phyloP scores from a whole-genome alignment of 2,329 filamentous ascomycete genomes.

The Huntiella bhutanensis region DNA sequence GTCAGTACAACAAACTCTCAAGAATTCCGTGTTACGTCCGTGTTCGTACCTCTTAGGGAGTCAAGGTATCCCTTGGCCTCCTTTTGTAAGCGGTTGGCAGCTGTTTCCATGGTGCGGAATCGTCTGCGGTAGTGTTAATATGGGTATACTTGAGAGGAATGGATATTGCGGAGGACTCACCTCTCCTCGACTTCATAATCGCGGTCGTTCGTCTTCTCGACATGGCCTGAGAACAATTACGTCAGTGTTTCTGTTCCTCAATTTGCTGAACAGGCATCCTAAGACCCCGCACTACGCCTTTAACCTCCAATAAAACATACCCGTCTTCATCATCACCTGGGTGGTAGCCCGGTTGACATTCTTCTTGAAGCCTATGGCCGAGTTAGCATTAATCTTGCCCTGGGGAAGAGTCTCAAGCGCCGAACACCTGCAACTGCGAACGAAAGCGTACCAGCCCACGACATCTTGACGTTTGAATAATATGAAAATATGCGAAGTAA shows the following conservation, averaged over 20 bases:
- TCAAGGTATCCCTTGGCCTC: constrained; percentile 97
- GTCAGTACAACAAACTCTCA: background rate
- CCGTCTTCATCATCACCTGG: constrained; percentile 99
- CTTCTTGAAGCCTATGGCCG: constrained; percentile 36
- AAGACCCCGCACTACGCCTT: background rate
- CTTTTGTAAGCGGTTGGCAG: constrained; percentile 80
- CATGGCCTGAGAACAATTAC: constrained; percentile 45
- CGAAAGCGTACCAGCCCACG: constrained; percentile 43
- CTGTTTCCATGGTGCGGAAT: constrained; percentile 93
- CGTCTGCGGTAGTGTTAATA: constrained; percentile 36
- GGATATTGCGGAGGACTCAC: constrained; percentile 22
- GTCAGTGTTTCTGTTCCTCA: constrained; percentile 10
- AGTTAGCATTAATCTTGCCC: constrained; percentile 18
- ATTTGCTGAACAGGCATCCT: background rate
- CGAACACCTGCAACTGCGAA: background rate
- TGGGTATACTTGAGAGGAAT: background rate
- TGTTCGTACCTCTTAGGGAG: constrained; percentile 56
- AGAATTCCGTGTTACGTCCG: background rate
- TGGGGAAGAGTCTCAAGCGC: constrained; percentile 7
- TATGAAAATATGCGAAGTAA: background rate
- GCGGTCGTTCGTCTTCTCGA: constrained; percentile 95
- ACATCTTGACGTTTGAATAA: constrained; percentile 29
- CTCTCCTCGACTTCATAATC: constrained; percentile 97
- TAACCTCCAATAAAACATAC: constrained; percentile 23
- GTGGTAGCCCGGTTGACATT: constrained; percentile 98